Evolutionary conservation across 2,329 filamentous ascomycete genomes (phyloP).

Genomic region (Ophiostoma tasmaniense): DNA sequence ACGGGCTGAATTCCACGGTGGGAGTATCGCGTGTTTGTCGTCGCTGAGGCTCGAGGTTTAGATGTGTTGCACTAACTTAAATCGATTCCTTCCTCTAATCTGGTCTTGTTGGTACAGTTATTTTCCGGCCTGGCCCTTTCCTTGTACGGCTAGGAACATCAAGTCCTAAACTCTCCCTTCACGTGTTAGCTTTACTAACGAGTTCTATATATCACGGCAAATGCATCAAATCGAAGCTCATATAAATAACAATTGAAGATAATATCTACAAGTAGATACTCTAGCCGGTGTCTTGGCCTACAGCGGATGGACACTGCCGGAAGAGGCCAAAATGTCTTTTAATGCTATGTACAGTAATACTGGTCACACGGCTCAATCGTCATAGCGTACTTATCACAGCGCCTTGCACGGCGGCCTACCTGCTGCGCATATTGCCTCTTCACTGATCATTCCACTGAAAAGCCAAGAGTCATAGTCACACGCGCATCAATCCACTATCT

Average conservation of each 20-base stretch:
- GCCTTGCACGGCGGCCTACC: neutral
- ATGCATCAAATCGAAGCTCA: too few relatives aligned
- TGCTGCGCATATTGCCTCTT: conserved; percentile 3
- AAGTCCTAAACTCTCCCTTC: too few relatives aligned
- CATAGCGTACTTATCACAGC: conserved; percentile 1
- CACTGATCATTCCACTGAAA: neutral
- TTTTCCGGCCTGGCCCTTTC: too few relatives aligned
- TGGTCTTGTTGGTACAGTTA: too few relatives aligned
- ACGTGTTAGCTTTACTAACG: too few relatives aligned
- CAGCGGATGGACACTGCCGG: neutral
- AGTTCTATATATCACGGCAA: too few relatives aligned
- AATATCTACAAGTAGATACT: neutral
- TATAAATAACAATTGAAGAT: too few relatives aligned
- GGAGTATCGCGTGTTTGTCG: too few relatives aligned
- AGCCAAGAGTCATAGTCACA: neutral
- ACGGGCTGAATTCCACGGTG: too few relatives aligned
- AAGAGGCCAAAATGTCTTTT: neutral
- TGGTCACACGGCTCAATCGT: neutral
- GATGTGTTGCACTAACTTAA: too few relatives aligned
- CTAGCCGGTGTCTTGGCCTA: neutral
- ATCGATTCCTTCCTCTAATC: too few relatives aligned
- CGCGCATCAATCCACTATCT: neutral
- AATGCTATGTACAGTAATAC: neutral
- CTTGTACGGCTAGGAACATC: too few relatives aligned
- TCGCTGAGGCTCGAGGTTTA: neutral